A percentile compares a stretch with the other conserved stretches of the same genome.
phyloP scores from a whole-genome alignment of 495 filamentous ascomycete genomes.

The Trichocladium antarcticum region DNA sequence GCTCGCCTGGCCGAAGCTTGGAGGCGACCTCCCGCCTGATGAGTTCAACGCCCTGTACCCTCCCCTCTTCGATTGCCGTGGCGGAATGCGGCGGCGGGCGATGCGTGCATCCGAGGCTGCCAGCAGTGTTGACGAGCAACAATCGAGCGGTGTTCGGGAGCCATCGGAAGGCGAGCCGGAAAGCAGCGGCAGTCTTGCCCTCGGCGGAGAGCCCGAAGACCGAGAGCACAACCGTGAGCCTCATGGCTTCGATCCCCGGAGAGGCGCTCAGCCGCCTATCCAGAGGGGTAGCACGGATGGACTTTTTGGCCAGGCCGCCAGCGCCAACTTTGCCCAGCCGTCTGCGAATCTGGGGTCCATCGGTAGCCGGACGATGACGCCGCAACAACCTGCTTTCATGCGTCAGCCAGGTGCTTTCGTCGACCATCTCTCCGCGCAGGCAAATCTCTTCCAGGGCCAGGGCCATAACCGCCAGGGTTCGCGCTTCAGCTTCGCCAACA shows the following conservation, averaged over 20 bases:
- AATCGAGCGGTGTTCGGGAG: constrained; percentile 28
- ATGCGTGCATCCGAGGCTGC: constrained; percentile 58
- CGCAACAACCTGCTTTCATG: constrained; percentile 66
- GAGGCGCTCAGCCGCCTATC: constrained; percentile 61
- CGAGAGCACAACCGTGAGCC: constrained; percentile 43
- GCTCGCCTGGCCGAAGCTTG: constrained; percentile 20
- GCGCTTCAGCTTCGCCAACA: constrained; percentile 79
- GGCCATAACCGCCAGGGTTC: constrained; percentile 79
- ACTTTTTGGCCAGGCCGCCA: constrained; percentile 43
- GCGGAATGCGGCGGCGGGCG: constrained; percentile 62
- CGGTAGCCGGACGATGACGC: constrained; percentile 59
- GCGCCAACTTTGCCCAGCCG: constrained; percentile 41
- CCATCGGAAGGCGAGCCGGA: constrained; percentile 48
- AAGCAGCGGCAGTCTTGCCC: constrained; percentile 69
- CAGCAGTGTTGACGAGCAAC: constrained; percentile 47
- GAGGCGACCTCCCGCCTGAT: constrained; percentile 19
- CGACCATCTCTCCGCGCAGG: constrained; percentile 41
- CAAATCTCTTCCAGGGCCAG: constrained; percentile 56
- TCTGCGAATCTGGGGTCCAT: constrained; percentile 40
- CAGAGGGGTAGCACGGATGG: constrained; percentile 48
- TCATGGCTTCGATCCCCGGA: constrained; percentile 41
- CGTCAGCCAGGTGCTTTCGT: constrained; percentile 48
- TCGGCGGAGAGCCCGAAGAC: constrained; percentile 86
- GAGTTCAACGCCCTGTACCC: constrained; percentile 39
- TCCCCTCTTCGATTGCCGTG: constrained; percentile 68